phyloP scores from a whole-genome alignment of 202 grass and related monocot species.

The Dendrocalamus latiflorus region DNA sequence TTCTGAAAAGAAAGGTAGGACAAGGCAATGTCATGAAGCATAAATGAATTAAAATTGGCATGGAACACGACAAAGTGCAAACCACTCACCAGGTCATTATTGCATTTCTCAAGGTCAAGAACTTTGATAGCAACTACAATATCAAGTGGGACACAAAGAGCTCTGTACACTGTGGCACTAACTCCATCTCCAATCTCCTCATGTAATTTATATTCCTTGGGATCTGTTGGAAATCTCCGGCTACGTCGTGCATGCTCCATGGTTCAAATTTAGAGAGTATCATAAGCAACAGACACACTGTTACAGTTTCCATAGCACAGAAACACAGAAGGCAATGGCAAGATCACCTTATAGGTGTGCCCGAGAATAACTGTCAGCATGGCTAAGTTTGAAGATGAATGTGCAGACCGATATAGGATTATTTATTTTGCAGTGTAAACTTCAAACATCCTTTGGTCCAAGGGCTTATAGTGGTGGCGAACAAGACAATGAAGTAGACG shows the following conservation, averaged over 20 bases:
- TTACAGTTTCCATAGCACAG: constrained; percentile 33
- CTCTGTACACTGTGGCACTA: too few relatives aligned
- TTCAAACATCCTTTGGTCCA: constrained; percentile 1
- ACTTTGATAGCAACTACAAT: constrained; percentile 89
- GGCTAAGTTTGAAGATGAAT: constrained; percentile 9
- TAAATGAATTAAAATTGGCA: constrained; percentile 5
- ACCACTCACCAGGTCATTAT: constrained; percentile 73
- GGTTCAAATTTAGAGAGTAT: constrained; percentile 51
- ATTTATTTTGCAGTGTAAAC: constrained; percentile 6
- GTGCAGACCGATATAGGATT: background rate
- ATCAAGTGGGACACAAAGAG: constrained; percentile 78
- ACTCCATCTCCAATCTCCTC: too few relatives aligned
- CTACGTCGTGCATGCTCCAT: too few relatives aligned
- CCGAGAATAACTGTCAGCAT: constrained; percentile 23
- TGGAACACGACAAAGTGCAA: background rate
- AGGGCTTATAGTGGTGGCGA: background rate
- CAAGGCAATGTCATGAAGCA: constrained; percentile 5
- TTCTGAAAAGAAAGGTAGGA: background rate
- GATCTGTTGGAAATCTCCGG: too few relatives aligned
- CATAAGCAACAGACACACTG: constrained; percentile 29
- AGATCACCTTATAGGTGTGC: constrained; percentile 28
- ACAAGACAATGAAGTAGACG: background rate
- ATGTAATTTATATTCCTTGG: too few relatives aligned
- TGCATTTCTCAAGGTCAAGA: constrained; percentile 97
- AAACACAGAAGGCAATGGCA: constrained; percentile 27